These are phyloP conservation scores for Leccinum fallax DNA, from an alignment of 1,284 basidiomycete species.

Conservation along the genomic window DNA sequence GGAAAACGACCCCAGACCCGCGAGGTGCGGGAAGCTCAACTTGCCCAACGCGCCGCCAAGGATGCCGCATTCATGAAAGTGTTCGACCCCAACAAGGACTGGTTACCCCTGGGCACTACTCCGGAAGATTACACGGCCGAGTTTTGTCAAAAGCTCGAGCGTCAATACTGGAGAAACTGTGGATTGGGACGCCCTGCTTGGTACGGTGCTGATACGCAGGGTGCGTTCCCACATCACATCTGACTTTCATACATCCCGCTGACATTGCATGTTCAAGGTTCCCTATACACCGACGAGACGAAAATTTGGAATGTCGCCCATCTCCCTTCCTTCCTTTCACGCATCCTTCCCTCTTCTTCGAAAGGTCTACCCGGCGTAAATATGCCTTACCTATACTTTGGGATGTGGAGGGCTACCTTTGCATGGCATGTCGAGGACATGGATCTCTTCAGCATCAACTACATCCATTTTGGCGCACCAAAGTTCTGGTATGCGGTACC, in stretches of 20 bases:
- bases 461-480: slow-evolving; percentile 97
- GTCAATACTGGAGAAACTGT: slow-evolving; percentile 91
- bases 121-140: slow-evolving; percentile 81
- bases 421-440: slow-evolving; percentile 99
- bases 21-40: slow-evolving; percentile 53
- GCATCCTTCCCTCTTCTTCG: slow-evolving; percentile 68
- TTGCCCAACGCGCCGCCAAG: slow-evolving; percentile 53
- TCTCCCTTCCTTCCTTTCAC: slow-evolving; percentile 85
- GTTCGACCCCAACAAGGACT: slow-evolving; percentile 71
- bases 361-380: slow-evolving; percentile 93
- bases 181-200: slow-evolving; percentile 86
- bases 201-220: slow-evolving; percentile 97
- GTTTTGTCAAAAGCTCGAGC: slow-evolving; percentile 86
- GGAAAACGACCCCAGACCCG: slow-evolving; percentile 50
- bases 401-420: slow-evolving; percentile 99
- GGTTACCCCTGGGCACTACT: slow-evolving; percentile 76
- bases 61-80: slow-evolving; percentile 67
- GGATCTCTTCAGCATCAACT: slow-evolving; percentile 99
- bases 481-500: slow-evolving; percentile 98
- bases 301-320: slow-evolving; percentile 92
- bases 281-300: slow-evolving; percentile 83
- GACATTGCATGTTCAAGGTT: slow-evolving; percentile 49
- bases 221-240: slow-evolving; percentile 40
- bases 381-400: slow-evolving; percentile 97
- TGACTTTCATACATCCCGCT: not conserved